Base-by-base conservation (phyloP, 1,284 basidiomycete species). In the Moesziomyces aphidis region DNA sequence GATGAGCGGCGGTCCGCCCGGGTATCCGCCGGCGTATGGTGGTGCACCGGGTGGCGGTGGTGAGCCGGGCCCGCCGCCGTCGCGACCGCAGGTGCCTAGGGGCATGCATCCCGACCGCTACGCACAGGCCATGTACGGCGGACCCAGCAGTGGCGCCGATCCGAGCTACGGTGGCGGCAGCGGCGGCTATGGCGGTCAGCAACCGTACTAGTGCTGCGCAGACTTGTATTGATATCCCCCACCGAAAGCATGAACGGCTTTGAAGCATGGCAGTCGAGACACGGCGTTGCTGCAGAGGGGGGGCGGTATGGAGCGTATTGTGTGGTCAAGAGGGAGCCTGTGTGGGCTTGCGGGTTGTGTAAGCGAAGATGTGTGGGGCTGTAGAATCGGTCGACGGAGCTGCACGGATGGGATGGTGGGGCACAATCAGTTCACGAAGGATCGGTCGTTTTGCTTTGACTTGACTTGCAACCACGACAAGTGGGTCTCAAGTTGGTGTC, bases 21-120 rank as follows among this genome's bases (percentile, higher is more conserved):
- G 34, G 34, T 76, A 73, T 34, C 65, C 65, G 23, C 61, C 61
- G 22, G 50, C 66, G 1, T 72, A 57, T 39, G 55, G 51, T 19
- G 59, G 34, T 15, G 51, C 36, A 6, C 26, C 28, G 5, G 53
- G 59, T 26, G 51, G 31, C 28, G 60, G 15, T 0, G 61, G 64
- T 19, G 50, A 64, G 46, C 69, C 69, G 7, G 69, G 65, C 5
- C 69, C 68, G 3, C 68, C 68, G 17, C 73, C 73, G 19, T 54
- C 61, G 9, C 58, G 66, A 22, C 73, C 69, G n/a, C 62, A 28
- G n/a, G 59, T 76, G 34, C 71, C 74, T 7, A 66, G 69, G 48
- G 76, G 76, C 5, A 78, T 78, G 67, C 77, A 78, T 61, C 77
- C 77, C 11, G 77, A 78, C 39, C 65, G 77, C 21, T 65, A 69